Base-by-base conservation (phyloP, 257 asterid genomes). In the Cruciata laevipes region DNA sequence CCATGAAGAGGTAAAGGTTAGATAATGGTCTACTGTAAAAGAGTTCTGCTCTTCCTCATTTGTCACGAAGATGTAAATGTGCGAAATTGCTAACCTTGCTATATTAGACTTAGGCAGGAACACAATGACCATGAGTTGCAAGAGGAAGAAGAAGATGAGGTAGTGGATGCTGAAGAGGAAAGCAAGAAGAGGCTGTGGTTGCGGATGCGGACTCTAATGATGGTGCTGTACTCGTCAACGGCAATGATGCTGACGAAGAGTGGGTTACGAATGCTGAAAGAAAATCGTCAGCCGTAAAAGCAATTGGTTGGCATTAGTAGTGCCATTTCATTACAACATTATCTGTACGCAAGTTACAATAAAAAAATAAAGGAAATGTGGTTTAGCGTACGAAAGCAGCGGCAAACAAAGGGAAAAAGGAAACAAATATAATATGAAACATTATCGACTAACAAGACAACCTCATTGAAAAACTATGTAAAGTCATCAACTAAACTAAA, bases 181-280 rank as follows among this genome's bases (percentile, higher is more conserved):
- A 21, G 52, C 91, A 72, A 74, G 95, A 85, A 79, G 96, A 83
- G 84, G 87, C 82, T 72, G 85, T 81, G 44, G 89, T 85, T 74
- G 89, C 80, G 69, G 97, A 88, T 71, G 91, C 87, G 44, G 99
- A 90, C 73, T 88, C 97, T 65, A 83, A 87, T 25, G 93, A 88
- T 71, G 92, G 96, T 65, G 90, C 88, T 23, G 84, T 86, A 52
- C 87, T 86, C 56, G 82, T 88, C 73, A 88, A 85, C n/a, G 95
- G 89, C 21, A 82, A 81, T 33, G 97, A 86, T 79, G 93, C 81
- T 69, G 95, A 83, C 75, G 93, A 90, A 88, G 84, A 86, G 93
- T 85, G 95, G 95, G 97, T 95, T 90, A 94, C 84, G 91, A 81
- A 94, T 81, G 80, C 80, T 83, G 93, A 84, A 82, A 96, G 83